Percentiles rank a stretch among this genome's conserved stretches.
Evolutionary conservation across 192 early-diverging fungal genomes (phyloP).

Genomic region (Backusella westeae): DNA sequence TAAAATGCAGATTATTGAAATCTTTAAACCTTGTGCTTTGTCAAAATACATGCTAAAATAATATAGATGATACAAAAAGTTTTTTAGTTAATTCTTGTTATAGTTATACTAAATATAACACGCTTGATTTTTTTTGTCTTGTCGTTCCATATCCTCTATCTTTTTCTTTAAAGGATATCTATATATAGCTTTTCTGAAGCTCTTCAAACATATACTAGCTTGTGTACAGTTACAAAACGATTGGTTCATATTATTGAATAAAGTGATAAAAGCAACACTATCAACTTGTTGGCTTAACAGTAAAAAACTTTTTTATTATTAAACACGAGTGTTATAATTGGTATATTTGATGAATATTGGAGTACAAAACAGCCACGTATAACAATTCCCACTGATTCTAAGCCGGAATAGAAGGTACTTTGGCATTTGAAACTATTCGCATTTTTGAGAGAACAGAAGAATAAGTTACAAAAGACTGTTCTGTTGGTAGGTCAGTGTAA

Average conservation of each 20-base stretch:
- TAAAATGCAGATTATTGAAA: not conserved
- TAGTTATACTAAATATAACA: not conserved
- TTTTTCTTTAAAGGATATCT: too few species aligned
- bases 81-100: not conserved
- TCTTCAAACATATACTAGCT: not conserved
- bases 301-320: not conserved
- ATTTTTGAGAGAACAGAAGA: not conserved
- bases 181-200: not conserved
- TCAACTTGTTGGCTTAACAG: not conserved
- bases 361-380: not conserved
- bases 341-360: not conserved
- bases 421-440: not conserved
- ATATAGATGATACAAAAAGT: not conserved
- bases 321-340: not conserved
- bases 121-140: not conserved
- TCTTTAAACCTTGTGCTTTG: not conserved
- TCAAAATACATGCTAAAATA: not conserved
- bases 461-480: not conserved
- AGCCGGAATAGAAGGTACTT: not conserved
- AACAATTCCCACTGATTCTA: not conserved
- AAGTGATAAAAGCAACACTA: not conserved
- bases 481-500: not conserved
- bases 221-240: not conserved
- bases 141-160: too few species aligned
- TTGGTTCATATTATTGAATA: not conserved